Conservation (phyloP, 106 monocot species). For the Gastrodia elata region DNA sequence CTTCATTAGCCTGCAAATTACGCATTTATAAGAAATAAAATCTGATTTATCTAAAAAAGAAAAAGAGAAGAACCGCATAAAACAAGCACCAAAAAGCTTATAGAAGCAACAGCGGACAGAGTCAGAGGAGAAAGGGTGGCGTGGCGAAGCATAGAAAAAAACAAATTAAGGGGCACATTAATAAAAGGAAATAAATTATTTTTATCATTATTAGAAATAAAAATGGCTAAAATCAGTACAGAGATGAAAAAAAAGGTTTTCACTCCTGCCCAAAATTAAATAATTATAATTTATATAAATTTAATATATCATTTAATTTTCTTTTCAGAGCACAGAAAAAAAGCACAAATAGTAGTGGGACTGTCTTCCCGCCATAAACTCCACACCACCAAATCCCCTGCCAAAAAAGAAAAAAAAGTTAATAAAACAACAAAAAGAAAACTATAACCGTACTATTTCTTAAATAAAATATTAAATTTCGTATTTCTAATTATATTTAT, state of each 20-base stretch:
- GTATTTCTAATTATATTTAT: neutral
- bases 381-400: conserved; percentile 8
- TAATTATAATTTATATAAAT: neutral
- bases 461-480: neutral
- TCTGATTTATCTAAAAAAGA: neutral
- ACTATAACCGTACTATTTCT: neutral
- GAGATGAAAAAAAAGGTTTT: neutral
- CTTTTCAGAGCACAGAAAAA: neutral
- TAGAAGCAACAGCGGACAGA: conserved; percentile 4
- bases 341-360: conserved; percentile 9
- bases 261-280: no score
- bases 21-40: neutral
- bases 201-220: neutral
- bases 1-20: no score
- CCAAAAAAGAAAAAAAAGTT: neutral
- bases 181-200: neutral
- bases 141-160: conserved; percentile 4
- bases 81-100: conserved; percentile 12
- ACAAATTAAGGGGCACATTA: neutral
- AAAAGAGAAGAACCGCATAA: conserved; percentile 1
- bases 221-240: neutral
- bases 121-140: neutral
- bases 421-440: neutral
- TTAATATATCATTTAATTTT: neutral
- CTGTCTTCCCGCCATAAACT: conserved; percentile 11